Evolutionary conservation across 345 rosid species (phyloP).

Genomic region (Brassica cretica): DNA sequence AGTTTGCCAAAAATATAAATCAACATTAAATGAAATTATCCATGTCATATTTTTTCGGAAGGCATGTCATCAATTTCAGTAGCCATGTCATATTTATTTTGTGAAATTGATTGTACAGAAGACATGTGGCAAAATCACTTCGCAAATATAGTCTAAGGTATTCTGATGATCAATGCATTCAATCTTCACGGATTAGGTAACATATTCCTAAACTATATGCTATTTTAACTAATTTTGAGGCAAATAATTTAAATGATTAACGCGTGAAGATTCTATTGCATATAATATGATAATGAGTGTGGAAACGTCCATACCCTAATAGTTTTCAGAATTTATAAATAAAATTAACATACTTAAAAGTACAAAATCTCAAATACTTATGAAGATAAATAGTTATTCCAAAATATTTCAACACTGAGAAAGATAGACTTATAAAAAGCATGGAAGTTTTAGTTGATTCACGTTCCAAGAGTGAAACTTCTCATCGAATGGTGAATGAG

Average conservation of each 20-base stretch:
- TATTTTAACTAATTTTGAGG: not conserved
- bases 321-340: not conserved
- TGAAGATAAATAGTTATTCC: not conserved
- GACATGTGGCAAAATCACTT: too few relatives aligned
- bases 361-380: not conserved
- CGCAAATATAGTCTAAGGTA: not conserved
- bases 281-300: not conserved
- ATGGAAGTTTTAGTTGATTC: constrained; percentile 5
- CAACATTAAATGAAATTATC: too few relatives aligned
- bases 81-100: too few relatives aligned
- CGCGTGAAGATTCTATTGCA: not conserved
- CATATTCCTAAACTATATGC: not conserved
- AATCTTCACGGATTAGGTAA: constrained; percentile 21
- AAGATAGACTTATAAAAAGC: not conserved
- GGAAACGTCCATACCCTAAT: not conserved
- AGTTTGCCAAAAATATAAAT: too few relatives aligned
- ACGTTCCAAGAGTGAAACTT: constrained; percentile 14
- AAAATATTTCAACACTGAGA: not conserved
- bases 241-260: not conserved
- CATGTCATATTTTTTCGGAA: too few relatives aligned
- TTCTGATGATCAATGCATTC: not conserved
- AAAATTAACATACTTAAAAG: not conserved
- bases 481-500: not conserved
- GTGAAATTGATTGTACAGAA: too few relatives aligned
- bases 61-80: too few relatives aligned